Percentiles rank a stretch among this genome's conserved stretches.
These are phyloP conservation scores for Rasamsonia emersonii DNA, from an alignment of 2,329 filamentous ascomycete species.

Conservation along the genomic window DNA sequence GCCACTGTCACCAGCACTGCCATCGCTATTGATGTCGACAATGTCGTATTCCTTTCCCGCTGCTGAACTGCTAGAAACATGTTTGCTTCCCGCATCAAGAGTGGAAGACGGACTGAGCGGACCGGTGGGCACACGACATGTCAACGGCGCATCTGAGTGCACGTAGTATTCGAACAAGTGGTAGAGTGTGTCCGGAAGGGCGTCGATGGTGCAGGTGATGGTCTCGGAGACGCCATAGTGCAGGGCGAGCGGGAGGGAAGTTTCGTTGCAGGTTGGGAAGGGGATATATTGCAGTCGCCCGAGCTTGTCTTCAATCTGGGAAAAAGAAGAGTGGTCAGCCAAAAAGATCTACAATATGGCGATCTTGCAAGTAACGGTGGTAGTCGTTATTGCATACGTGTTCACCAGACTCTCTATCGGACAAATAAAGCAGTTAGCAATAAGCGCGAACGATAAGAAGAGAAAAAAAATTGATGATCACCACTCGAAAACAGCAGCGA, in stretches of 20 bases:
- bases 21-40: constrained; percentile 43
- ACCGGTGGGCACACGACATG: constrained; percentile 78
- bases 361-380: no score
- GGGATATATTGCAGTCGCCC: constrained; percentile 87
- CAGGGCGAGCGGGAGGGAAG: constrained; percentile 69
- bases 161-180: constrained; percentile 76
- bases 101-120: constrained; percentile 51
- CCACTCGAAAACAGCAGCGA: no score
- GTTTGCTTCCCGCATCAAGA: constrained; percentile 8
- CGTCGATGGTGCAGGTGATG: constrained; percentile 44
- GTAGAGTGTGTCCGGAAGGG: constrained; percentile 45
- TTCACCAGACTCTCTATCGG: constrained; percentile 22
- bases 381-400: constrained; percentile 24
- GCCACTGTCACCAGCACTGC: constrained; percentile 16
- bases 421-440: constrained; percentile 2
- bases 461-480: no score
- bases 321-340: not conserved
- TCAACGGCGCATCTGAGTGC: constrained; percentile 87
- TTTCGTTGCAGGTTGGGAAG: constrained; percentile 87
- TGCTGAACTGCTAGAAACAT: constrained; percentile 20
- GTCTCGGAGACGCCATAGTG: constrained; percentile 68
- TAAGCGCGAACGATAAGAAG: no score
- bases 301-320: constrained; percentile 60
- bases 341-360: constrained; percentile 2
- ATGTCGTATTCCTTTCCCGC: constrained; percentile 26